Evolutionary conservation across 1,139 yeast species (phyloP).

Genomic region (Kluyveromyces marxianus): DNA sequence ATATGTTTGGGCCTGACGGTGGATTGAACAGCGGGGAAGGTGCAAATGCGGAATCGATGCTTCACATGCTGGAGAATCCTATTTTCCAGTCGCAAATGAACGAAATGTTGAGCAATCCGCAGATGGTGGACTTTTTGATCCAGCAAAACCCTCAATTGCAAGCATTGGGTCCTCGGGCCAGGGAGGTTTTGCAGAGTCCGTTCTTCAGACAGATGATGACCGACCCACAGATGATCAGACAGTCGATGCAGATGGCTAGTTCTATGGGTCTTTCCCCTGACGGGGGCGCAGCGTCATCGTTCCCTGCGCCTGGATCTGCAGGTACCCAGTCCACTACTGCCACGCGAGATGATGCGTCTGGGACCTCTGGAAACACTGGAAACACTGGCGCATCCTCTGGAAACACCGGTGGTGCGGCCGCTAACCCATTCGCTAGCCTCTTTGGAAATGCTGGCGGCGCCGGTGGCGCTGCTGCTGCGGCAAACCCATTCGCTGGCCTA

Average conservation of each 20-base stretch:
- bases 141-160: constrained; percentile 78
- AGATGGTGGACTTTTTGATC: constrained; percentile 76
- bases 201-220: constrained; percentile 77
- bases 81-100: constrained; percentile 74
- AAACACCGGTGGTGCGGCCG: constrained; percentile 26
- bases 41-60: constrained; percentile 70
- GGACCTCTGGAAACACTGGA: constrained; percentile 10
- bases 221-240: constrained; percentile 79
- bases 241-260: constrained; percentile 59
- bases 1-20: constrained; percentile 93
- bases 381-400: constrained; percentile 11
- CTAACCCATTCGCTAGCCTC: constrained; percentile 48
- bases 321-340: no score
- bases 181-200: constrained; percentile 80
- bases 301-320: constrained; percentile 33
- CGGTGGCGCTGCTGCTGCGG: constrained; percentile 27
- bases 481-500: constrained; percentile 38
- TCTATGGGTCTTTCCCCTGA: constrained; percentile 37
- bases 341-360: constrained; percentile 5
- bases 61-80: constrained; percentile 73
- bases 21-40: constrained; percentile 53
- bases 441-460: constrained; percentile 32
- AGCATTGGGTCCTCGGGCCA: constrained; percentile 82
- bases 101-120: constrained; percentile 69
- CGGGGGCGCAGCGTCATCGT: constrained; percentile 18